Evolutionary conservation across 768 basidiomycete genomes (phyloP), one percentile per base, ranked within the genome.

Genomic region (Amanita fuliginea): DNA sequence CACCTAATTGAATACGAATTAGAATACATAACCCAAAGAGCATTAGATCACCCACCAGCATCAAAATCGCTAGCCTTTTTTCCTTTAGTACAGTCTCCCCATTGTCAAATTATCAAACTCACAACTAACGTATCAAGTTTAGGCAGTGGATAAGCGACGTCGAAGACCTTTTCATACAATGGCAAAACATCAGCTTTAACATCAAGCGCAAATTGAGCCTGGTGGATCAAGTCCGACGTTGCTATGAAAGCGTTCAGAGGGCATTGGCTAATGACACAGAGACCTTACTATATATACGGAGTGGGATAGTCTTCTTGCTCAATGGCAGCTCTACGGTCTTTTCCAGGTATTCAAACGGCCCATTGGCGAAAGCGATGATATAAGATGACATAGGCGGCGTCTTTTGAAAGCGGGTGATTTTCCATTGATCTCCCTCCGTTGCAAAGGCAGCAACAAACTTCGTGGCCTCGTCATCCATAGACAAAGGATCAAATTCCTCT

Each of bases 71-170:
- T 77, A 3, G 81, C 92, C 75, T 80, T 34, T 11, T n/a, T 2
- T 42, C 16, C 21, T 37, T 46, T 5, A 42, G 35, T 30, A 42
- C 26, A 37, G 16, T 8, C 10, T 19, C 6, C 30, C 9, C 9
- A 9, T 21, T 8, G 6, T 34, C 14, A 21, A 40, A 36, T 33
- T 4, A 34, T 41, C 16, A 5, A 18, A 64, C 80, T 51, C 61
- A 81, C 83, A 50, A 91, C 88, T 11, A 98, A 73, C 2, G 93
- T 94, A 60, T 97, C 95, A 39, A 98, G 75, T 70, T 98, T 97
- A 4, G 92, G 90, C 22, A 98, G 75, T 19, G 94, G 91, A 63
- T 84, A 98, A 51, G 85, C 86, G 55, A 97, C 82, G 55, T 94
- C 83, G 60, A 97, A 97, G 49, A 95, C 76, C 61, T 84, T 72